A percentile compares a stretch with the other conserved stretches of the same genome.
Evolutionary conservation across 2,329 filamentous ascomycete species (phyloP).

Genomic region (Pyrenochaeta sp.): DNA sequence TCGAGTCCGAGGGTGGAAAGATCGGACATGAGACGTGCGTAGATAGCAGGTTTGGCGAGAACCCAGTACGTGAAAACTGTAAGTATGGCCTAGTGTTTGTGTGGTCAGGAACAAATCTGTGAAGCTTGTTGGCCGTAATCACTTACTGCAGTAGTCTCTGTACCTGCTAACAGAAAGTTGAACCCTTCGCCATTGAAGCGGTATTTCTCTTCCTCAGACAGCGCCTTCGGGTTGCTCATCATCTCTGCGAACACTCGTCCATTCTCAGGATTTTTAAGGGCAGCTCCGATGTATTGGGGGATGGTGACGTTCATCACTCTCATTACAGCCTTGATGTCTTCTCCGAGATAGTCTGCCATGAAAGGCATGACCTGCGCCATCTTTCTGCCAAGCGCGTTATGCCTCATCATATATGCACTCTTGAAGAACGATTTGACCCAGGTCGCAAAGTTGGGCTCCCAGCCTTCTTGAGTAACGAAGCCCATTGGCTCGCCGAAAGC

Average conservation of each 20-base stretch:
- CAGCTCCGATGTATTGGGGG: slow-evolving; percentile 31
- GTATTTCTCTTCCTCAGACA: slow-evolving; percentile 33
- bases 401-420: slow-evolving; percentile 39
- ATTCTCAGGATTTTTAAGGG: slow-evolving; percentile 33
- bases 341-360: slow-evolving; percentile 36
- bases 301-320: slow-evolving; percentile 36
- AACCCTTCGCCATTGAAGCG: slow-evolving; percentile 34
- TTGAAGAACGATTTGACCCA: slow-evolving; percentile 38
- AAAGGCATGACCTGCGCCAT: slow-evolving; percentile 35
- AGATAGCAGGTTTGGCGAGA: slow-evolving; percentile 36
- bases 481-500: slow-evolving; percentile 38
- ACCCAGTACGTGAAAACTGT: slow-evolving; percentile 46
- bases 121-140: background rate
- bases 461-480: slow-evolving; percentile 36
- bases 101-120: slow-evolving; percentile 14
- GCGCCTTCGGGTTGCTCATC: slow-evolving; percentile 26
- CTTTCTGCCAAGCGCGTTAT: slow-evolving; percentile 31
- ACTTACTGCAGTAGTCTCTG: slow-evolving; percentile 37
- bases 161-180: slow-evolving; percentile 35
- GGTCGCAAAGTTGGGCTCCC: slow-evolving; percentile 37
- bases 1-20: slow-evolving; percentile 23
- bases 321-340: slow-evolving; percentile 36
- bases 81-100: slow-evolving; percentile 35
- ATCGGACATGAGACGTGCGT: slow-evolving; percentile 29
- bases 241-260: slow-evolving; percentile 34